Evolutionary conservation across 2,329 filamentous ascomycete genomes (phyloP).

Genomic region (Periconia macrospinosa): DNA sequence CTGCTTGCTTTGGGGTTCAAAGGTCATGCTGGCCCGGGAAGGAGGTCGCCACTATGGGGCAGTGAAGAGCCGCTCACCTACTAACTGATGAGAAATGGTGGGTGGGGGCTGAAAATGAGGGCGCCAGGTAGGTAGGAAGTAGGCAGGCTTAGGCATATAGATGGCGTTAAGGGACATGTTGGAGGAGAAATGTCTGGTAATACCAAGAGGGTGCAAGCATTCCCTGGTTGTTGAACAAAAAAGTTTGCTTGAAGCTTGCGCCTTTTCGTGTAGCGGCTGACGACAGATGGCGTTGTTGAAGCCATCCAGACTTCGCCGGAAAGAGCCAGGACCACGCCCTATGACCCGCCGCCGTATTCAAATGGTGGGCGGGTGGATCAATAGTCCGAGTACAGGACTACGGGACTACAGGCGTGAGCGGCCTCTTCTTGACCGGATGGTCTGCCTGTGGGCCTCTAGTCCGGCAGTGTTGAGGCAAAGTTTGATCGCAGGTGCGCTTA

Average conservation of each 20-base stretch:
- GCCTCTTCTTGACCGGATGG: not conserved
- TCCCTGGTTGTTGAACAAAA: not conserved
- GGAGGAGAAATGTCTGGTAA: not conserved
- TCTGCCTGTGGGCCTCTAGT: not conserved
- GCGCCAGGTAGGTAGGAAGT: not conserved
- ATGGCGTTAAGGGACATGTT: not conserved
- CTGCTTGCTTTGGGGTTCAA: not conserved
- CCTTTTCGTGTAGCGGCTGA: not conserved
- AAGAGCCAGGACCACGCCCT: not conserved
- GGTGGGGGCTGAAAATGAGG: slow-evolving; percentile 6
- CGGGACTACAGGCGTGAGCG: not conserved
- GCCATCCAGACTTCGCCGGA: not conserved
- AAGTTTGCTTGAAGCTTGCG: not conserved
- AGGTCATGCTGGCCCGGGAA: slow-evolving; percentile 8
- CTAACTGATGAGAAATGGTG: not conserved
- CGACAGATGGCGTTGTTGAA: not conserved
- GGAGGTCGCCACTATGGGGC: slow-evolving; percentile 9
- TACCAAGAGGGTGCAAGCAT: not conserved
- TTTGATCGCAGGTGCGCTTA: not conserved
- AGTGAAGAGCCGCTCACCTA: slow-evolving; percentile 3
- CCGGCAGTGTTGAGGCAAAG: not conserved
- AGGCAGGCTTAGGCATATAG: not conserved
- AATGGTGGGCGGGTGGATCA: not conserved
- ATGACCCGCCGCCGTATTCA: not conserved
- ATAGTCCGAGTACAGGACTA: not conserved